phyloP scores from a whole-genome alignment of 805 yeast genomes.

The Huiozyma naganishii region DNA sequence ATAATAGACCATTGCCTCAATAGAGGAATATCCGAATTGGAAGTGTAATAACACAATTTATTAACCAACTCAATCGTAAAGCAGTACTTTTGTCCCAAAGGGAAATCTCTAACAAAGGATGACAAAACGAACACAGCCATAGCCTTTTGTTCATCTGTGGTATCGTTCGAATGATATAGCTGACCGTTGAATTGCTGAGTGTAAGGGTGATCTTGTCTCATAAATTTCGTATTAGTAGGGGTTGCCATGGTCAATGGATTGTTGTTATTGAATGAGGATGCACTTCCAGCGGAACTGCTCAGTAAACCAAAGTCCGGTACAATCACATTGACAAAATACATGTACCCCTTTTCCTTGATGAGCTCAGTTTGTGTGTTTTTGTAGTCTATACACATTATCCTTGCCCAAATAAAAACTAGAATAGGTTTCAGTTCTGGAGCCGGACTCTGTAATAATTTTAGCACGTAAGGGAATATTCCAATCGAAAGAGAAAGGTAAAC shows the following conservation, averaged over 20 bases:
- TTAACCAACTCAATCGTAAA: constrained; percentile 61
- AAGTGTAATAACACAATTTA: constrained; percentile 55
- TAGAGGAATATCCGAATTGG: constrained; percentile 69
- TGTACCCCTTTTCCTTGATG: constrained; percentile 81
- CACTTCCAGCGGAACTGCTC: constrained; percentile 9
- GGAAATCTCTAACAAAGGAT: constrained; percentile 70
- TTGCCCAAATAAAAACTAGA: constrained; percentile 91
- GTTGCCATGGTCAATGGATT: constrained; percentile 17
- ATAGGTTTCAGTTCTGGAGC: constrained; percentile 94
- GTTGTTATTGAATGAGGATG: constrained; percentile 10
- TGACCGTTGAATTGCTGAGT: background rate
- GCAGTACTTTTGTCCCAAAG: constrained; percentile 70
- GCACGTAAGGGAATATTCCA: constrained; percentile 91
- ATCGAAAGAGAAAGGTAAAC: constrained; percentile 85
- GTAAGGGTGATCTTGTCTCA: background rate
- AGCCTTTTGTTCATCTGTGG: constrained; percentile 78
- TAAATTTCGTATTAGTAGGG: background rate
- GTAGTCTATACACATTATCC: constrained; percentile 92
- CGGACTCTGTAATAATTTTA: constrained; percentile 83
- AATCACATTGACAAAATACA: constrained; percentile 74
- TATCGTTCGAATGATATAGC: constrained; percentile 17
- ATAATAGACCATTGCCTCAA: constrained; percentile 88
- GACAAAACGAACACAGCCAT: constrained; percentile 89
- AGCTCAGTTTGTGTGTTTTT: constrained; percentile 84
- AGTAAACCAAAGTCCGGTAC: constrained; percentile 32